Conservation (phyloP, 2,329 filamentous ascomycete genomes). For the Ampelomyces quisqualis region DNA sequence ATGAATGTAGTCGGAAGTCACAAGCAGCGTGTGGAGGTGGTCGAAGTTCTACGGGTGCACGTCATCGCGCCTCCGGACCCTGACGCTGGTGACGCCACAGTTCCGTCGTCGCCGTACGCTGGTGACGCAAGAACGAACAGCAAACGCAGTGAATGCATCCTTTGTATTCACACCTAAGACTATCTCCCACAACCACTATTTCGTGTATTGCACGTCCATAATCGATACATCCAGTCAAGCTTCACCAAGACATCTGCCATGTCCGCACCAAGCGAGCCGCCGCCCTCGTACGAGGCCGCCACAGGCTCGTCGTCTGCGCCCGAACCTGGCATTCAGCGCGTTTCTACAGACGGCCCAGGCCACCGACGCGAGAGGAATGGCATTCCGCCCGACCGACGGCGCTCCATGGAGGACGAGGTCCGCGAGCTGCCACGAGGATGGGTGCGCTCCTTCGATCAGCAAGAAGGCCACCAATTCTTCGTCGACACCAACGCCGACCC, state of each 20-base stretch:
- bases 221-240: neutral
- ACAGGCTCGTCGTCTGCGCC: slow-evolving; percentile 22
- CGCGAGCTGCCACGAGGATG: slow-evolving; percentile 58
- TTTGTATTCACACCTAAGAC: neutral
- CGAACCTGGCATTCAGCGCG: slow-evolving; percentile 24
- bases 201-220: no score
- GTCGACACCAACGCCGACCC: slow-evolving; percentile 59
- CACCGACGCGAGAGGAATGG: slow-evolving; percentile 49
- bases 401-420: slow-evolving; percentile 64
- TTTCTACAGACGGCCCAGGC: slow-evolving; percentile 36
- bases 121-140: no score
- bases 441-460: slow-evolving; percentile 58
- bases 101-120: slow-evolving; percentile 4
- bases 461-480: slow-evolving; percentile 61
- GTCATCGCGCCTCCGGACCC: slow-evolving; percentile 3
- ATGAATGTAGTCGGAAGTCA: slow-evolving; percentile 1
- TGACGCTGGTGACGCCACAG: slow-evolving; percentile 5
- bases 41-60: neutral
- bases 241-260: slow-evolving; percentile 10
- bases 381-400: slow-evolving; percentile 54
- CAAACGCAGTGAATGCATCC: no score
- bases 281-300: slow-evolving; percentile 39
- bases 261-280: slow-evolving; percentile 32
- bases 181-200: no score
- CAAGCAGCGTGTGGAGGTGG: neutral